These are phyloP conservation scores for Raddia distichophylla DNA, from an alignment of 176 grass and related monocot genomes.

Conservation along the genomic window DNA sequence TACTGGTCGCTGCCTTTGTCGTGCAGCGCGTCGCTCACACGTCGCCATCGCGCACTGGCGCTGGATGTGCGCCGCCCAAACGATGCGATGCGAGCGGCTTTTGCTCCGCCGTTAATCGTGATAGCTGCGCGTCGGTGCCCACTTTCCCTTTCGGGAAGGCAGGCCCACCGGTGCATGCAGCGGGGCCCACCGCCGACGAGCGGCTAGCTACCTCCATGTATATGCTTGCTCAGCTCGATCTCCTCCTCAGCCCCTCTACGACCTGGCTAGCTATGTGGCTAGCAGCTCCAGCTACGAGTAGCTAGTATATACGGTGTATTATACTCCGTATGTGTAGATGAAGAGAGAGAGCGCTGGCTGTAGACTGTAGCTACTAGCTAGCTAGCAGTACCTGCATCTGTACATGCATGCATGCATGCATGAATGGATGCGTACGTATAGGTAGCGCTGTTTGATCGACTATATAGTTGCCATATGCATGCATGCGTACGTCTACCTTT, in stretches of 20 bases:
- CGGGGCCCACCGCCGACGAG: background rate
- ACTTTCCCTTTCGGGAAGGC: slow-evolving; percentile 58
- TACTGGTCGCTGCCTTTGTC: background rate
- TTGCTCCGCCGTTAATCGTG: background rate
- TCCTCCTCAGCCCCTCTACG: background rate
- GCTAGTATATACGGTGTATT: background rate
- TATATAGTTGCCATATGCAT: background rate
- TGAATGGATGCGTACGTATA: no score
- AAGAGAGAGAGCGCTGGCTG: background rate
- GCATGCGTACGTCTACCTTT: slow-evolving; percentile 10
- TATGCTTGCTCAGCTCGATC: no score
- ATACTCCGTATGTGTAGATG: background rate
- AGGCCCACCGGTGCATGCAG: background rate
- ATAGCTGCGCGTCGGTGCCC: slow-evolving; percentile 24
- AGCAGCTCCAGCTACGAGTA: background rate
- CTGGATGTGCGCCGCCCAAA: slow-evolving; percentile 16
- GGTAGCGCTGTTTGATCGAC: background rate
- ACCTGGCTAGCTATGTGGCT: background rate
- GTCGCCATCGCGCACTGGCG: slow-evolving; percentile 45
- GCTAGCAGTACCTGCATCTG: background rate
- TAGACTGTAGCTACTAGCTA: background rate
- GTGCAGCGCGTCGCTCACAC: background rate
- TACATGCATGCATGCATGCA: no score
- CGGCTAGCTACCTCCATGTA: background rate
- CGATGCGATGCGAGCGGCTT: background rate